phyloP scores from a whole-genome alignment of 2,329 filamentous ascomycete species.

The Myriosclerotinia curreyana region DNA sequence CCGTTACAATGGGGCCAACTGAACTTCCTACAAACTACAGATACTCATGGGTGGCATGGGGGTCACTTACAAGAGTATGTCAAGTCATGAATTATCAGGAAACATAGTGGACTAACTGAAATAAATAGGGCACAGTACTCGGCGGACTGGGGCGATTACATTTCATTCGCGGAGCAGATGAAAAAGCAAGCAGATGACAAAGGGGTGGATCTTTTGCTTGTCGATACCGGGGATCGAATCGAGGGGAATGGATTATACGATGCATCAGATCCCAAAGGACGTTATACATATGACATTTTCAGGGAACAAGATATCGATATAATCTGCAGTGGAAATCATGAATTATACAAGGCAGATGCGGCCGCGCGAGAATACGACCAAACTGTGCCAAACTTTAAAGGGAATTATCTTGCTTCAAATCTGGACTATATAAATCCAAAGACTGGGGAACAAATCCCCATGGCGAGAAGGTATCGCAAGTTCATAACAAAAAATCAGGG shows the following conservation, averaged over 20 bases:
- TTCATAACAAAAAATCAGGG: constrained; percentile 90
- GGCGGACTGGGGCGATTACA: constrained; percentile 96
- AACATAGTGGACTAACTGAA: constrained; percentile 24
- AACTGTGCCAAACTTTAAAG: constrained; percentile 79
- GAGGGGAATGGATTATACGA: constrained; percentile 96
- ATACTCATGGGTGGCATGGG: constrained; percentile 93
- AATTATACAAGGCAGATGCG: constrained; percentile 80
- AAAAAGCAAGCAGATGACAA: constrained; percentile 71
- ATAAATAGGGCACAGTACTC: constrained; percentile 73
- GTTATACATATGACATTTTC: constrained; percentile 85
- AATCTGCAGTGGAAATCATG: constrained; percentile 88
- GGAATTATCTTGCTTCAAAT: constrained; percentile 85
- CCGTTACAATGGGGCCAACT: constrained; percentile 88
- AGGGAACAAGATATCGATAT: constrained; percentile 79
- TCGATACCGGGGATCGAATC: constrained; percentile 91
- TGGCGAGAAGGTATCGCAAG: constrained; percentile 80
- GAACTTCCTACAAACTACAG: constrained; percentile 95
- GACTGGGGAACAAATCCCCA: constrained; percentile 67
- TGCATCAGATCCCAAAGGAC: constrained; percentile 79
- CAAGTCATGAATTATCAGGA: not conserved
- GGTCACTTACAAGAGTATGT: constrained; percentile 86
- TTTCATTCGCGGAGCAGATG: constrained; percentile 86
- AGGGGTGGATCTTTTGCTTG: constrained; percentile 81
- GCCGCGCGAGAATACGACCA: constrained; percentile 73
- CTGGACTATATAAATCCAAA: constrained; percentile 78